Evolutionary conservation across 176 grass and related monocot species (phyloP), one percentile per base, ranked within the genome.

Genomic region (Carex parvula): DNA sequence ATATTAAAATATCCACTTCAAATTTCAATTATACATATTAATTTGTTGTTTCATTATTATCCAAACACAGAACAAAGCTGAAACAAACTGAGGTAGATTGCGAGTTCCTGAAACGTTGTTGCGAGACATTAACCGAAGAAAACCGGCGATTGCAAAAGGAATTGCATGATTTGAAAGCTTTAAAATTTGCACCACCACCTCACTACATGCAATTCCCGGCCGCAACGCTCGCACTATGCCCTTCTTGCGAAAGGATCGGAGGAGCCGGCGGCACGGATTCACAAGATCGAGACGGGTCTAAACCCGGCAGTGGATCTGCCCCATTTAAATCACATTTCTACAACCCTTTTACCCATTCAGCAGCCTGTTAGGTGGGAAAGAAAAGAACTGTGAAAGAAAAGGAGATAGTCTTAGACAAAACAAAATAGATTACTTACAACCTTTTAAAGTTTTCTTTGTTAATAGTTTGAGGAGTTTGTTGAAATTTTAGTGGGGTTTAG

Each of bases 11-110:
- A 54, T 54, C 46, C 18, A 54, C 22, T 53, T 29, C 46, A 54
- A 53, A 54, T 22, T 53, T 29, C 12, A 54, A 53, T 30, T 1
- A 72, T 72, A 48, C 8, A 39, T 22, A 48, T 44, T 68, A 6
- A n/a, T 69, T n/a, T 83, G 22, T 48, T 83, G 22, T 68, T 83
- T 48, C 5, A 24, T 32, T 52, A 30, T 16, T 54, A 10, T 77
- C 26, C 52, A 35, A 55, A 55, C 55, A 83, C 83, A 99, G 97
- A 90, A 99, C 97, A 18, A 99, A 99, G 90, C 88, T 96, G 83
- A 99, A 96, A 91, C 91, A 96, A 84, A 99, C 97, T 20, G 93
- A 99, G 85, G 91, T 94, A 46, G 97, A 99, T 83, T 91, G 87
- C 60, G 91, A 99, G 87, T 85, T 93, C 87, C 87, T 99, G 5